Evolutionary conservation across 192 early-diverging fungal species (phyloP), one percentile per base, ranked within the genome.

Genomic region (Linnemannia exigua): DNA sequence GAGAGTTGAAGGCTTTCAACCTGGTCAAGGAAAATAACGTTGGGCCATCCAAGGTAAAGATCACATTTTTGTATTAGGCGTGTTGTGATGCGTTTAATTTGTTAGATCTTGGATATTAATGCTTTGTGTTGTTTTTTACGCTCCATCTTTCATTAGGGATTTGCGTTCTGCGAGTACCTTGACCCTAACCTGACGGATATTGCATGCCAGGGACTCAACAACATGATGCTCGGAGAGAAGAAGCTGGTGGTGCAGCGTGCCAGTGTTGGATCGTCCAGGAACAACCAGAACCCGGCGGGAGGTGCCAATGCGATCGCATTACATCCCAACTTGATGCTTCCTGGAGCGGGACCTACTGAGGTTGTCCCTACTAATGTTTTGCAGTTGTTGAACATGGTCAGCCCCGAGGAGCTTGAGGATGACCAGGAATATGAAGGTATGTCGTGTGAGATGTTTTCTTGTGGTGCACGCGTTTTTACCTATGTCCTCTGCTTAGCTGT

Each of bases 321-420:
- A 66, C 93, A 92, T 37, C 87, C 87, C 44, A 89, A 77, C 52
- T 47, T 74, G 70, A 88, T 88, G 87, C 79, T 93, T 15, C 88
- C 93, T 38, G 75, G 87, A 33, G 77, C 80, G 31, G 90, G 88
- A 70, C 80, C 89, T 28, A 90, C 83, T 31, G 90, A 95, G 66
- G 88, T 91, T 51, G 90, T 95, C 52, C 94, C 97, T 3, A 97
- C 98, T 4, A 88, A 82, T 22, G 92, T 99, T 31, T 75, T 99
- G 37, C 92, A 98, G 89, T 88, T 99, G 33, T 91, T 99, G 70
- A 99, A 99, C 86, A 98, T 99, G 98, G 96, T 99, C 12, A 94
- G 93, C 2, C 89, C 89, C 28, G 93, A 94, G 66, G 98, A 99
- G 79, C 91, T 99, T 36, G 88, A 89, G 31, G 92, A 98, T 81